Evolutionary conservation across 176 grass and related monocot genomes (phyloP), one percentile per base, ranked within the genome.

Genomic region (Rhynchospora breviuscula): DNA sequence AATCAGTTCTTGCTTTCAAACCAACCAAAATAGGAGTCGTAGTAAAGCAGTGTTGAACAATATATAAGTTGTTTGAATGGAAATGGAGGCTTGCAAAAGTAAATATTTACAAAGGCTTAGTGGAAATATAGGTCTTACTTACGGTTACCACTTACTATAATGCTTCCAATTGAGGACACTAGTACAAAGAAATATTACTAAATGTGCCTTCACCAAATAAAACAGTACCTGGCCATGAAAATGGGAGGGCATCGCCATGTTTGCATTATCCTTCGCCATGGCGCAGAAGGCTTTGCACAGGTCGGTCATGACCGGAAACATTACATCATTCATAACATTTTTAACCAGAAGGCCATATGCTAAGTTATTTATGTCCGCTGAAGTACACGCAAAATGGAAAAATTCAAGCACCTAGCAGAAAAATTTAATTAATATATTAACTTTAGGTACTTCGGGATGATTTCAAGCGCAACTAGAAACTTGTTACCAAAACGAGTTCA

Each of bases 371-470:
- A 98, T 98, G 80, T 98, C 95, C 90, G 94, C 92, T 19, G 92
- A 98, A 47, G 95, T 98, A 77, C 95, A 98, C 51, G 87, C 95
- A 87, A 94, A 98, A 93, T 94, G 95, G 75, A 98, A 94, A 89
- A 93, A 98, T 67, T 98, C 92, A 49, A 89, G 88, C 0, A 98
- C 95, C 92, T 98, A 86, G 29, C 5, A 81, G 11, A 85, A 87
- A 58, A 49, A 59, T 40, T 60, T 62, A 54, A 33, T 56, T 77
- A 35, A 75, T 62, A 19, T 40, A 29, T 29, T 29, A 29, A 29
- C 26, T 29, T 29, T 29, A 29, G 26, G 26, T 29, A 29, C 26
- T 29, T 29, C 26, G 1, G 26, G 26, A 29, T 29, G 26, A 29
- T 29, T 29, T 29, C 26, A 29, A 29, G 26, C 0, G 26, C 26